Conservation (phyloP, 1,284 basidiomycete species). For the Marasmius oreades region DNA sequence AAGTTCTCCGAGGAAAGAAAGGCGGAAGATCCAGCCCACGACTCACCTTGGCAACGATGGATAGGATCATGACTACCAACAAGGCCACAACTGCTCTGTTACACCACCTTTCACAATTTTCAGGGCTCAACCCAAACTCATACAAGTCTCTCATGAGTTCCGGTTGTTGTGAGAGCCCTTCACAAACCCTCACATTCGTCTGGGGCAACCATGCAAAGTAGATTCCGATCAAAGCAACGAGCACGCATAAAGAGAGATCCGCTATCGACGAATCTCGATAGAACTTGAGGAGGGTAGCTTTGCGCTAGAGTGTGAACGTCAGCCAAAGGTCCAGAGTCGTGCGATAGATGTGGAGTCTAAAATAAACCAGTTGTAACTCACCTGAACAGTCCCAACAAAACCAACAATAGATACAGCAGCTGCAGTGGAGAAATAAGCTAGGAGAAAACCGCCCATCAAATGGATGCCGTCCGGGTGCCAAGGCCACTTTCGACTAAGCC, state of each 20-base stretch:
- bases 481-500: slow-evolving; percentile 33
- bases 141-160: slow-evolving; percentile 68
- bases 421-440: slow-evolving; percentile 61
- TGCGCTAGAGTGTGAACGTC: slow-evolving; percentile 34
- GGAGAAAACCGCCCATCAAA: slow-evolving; percentile 62
- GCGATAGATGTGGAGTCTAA: neutral
- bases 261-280: slow-evolving; percentile 73
- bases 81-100: slow-evolving; percentile 54
- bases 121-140: slow-evolving; percentile 67
- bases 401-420: slow-evolving; percentile 59
- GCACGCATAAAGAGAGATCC: slow-evolving; percentile 63
- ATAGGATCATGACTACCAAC: slow-evolving; percentile 50
- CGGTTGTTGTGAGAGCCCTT: slow-evolving; percentile 68
- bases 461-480: slow-evolving; percentile 60
- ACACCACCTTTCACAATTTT: slow-evolving; percentile 77
- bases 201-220: slow-evolving; percentile 57
- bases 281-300: slow-evolving; percentile 52
- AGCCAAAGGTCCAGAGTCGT: neutral
- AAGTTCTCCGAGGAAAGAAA: neutral
- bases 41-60: slow-evolving; percentile 64
- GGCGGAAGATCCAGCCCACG: slow-evolving; percentile 3
- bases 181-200: slow-evolving; percentile 60
- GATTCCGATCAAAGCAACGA: slow-evolving; percentile 50
- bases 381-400: slow-evolving; percentile 65
- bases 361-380: slow-evolving; percentile 25